phyloP scores from a whole-genome alignment of 768 basidiomycete species.

The Termitomyces sp. region DNA sequence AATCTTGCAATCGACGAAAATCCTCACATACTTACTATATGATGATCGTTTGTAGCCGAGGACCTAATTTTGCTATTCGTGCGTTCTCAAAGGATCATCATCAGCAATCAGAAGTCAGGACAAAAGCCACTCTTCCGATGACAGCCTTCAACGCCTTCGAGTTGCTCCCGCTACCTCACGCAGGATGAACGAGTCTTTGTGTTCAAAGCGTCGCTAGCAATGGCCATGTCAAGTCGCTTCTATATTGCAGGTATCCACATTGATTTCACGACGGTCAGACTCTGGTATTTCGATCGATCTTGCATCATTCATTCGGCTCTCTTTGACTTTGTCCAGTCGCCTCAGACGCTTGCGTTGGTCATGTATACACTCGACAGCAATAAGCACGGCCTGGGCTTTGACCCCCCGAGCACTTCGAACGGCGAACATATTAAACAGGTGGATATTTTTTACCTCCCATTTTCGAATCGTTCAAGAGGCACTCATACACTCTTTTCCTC shows the following conservation, averaged over 20 bases:
- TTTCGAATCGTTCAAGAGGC: not conserved
- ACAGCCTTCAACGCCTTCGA: not conserved
- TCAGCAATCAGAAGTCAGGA: not conserved
- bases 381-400: not conserved
- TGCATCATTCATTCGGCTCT: conserved; percentile 14
- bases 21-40: not conserved
- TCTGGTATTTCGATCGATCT: conserved; percentile 25
- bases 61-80: not conserved
- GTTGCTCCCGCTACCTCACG: not conserved
- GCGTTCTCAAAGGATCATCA: not conserved
- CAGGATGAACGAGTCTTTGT: not conserved
- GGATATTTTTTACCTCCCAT: not conserved
- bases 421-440: not conserved
- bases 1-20: not conserved
- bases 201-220: not conserved
- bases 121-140: not conserved
- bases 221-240: conserved; percentile 13
- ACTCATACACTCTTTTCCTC: conserved; percentile 6
- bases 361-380: conserved; percentile 14
- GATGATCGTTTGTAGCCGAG: not conserved
- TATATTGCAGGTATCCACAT: conserved; percentile 20
- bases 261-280: conserved; percentile 8
- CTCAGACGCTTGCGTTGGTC: conserved; percentile 17
- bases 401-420: not conserved
- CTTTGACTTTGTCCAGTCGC: conserved; percentile 18